phyloP scores from a whole-genome alignment of 164 flowering plant genomes.

The grape (Vitis vinifera) region DNA sequence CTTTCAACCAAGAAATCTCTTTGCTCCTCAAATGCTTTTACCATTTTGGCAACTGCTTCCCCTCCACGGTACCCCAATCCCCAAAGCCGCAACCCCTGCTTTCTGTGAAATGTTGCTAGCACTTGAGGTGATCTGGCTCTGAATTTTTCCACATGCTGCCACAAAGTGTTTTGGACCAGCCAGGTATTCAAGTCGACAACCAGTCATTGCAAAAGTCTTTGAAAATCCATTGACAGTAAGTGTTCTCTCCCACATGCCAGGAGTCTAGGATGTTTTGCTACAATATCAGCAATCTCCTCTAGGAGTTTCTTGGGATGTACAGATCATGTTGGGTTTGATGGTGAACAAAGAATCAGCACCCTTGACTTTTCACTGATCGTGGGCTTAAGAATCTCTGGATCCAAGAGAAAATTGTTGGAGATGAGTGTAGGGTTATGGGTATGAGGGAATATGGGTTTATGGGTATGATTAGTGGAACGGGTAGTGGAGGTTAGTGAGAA shows the following conservation, averaged over 20 bases:
- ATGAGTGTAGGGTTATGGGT: conserved; percentile 44
- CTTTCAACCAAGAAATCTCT: no score
- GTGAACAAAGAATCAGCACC: conserved; percentile 85
- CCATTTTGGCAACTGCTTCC: no score
- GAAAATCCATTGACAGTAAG: conserved; percentile 94
- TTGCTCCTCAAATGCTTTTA: no score
- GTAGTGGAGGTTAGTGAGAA: no score
- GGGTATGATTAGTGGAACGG: no score
- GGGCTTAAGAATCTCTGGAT: conserved; percentile 76
- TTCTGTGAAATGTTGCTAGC: no score
- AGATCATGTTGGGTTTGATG: conserved; percentile 97
- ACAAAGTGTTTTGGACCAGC: conserved; percentile 96
- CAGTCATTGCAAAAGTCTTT: conserved; percentile 99
- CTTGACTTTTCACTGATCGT: conserved; percentile 84
- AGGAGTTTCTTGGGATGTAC: conserved; percentile 81
- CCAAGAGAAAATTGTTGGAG: conserved; percentile 75
- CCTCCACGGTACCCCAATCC: no score
- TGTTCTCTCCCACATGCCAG: conserved; percentile 97
- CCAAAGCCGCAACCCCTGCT: no score
- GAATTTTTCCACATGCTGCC: conserved; percentile 45
- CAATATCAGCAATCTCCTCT: conserved; percentile 81
- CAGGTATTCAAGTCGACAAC: conserved; percentile 97
- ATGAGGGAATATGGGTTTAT: no score
- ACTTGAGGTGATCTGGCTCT: no score
- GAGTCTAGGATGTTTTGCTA: conserved; percentile 86